phyloP scores from a whole-genome alignment of 73 alveolate species.

The Durusdinium trenchii region DNA sequence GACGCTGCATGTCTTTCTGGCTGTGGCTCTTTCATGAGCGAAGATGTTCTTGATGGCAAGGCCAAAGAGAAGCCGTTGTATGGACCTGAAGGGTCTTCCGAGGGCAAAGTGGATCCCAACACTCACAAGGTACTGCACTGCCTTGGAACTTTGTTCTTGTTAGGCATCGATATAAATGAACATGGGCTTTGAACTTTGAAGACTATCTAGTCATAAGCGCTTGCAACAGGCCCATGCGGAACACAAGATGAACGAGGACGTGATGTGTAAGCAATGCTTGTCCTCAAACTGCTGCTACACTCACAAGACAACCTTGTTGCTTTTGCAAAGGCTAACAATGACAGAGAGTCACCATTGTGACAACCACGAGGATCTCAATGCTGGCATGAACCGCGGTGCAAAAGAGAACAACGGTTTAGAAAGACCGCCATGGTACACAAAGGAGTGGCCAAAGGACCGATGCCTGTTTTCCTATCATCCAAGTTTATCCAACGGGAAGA shows the following conservation, averaged over 20 bases:
- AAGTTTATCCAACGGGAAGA: background rate
- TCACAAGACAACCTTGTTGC: too few species aligned
- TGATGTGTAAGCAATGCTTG: background rate
- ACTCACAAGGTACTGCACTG: conserved; percentile 63
- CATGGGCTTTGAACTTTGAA: background rate
- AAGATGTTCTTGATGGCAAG: background rate
- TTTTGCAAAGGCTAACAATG: background rate
- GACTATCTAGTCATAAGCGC: background rate
- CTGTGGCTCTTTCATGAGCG: background rate
- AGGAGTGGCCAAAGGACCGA: conserved; percentile 92
- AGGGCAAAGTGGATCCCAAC: conserved; percentile 93
- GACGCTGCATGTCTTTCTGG: background rate
- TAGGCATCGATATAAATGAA: background rate
- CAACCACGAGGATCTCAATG: conserved; percentile 65
- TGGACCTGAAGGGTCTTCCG: conserved; percentile 86
- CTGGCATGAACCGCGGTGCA: conserved; percentile 95
- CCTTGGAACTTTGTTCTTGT: background rate
- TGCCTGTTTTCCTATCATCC: background rate
- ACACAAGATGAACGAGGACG: conserved; percentile 80
- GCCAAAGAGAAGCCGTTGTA: conserved; percentile 91
- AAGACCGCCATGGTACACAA: conserved; percentile 94
- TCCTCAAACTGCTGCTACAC: background rate
- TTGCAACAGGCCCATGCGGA: conserved; percentile 72
- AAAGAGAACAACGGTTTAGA: conserved; percentile 86
- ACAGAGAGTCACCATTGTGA: background rate